Conservation (phyloP, 441 rosid species). For the Populus trichocarpa region DNA sequence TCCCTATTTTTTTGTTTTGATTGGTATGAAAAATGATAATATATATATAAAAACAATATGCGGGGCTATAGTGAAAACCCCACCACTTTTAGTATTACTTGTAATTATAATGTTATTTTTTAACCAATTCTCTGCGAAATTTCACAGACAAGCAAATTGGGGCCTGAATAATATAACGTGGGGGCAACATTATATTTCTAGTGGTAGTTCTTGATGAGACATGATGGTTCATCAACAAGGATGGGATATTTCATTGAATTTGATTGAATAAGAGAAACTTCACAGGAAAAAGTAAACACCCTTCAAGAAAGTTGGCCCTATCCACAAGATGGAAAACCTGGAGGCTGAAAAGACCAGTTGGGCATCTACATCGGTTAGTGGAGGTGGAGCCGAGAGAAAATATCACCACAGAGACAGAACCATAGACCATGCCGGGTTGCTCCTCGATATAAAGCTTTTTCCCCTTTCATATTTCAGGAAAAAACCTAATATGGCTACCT, state of each 20-base stretch:
- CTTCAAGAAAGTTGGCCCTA: conserved; percentile 18
- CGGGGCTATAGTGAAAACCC: too few relatives aligned
- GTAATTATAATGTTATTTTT: too few relatives aligned
- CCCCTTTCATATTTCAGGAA: background rate
- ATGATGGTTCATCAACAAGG: conserved; percentile 31
- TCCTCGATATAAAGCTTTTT: background rate
- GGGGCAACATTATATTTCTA: conserved; percentile 6
- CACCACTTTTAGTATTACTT: too few relatives aligned
- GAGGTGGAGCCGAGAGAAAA: conserved; percentile 6
- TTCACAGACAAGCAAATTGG: too few relatives aligned
- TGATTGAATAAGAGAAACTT: conserved; percentile 8
- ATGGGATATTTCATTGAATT: conserved; percentile 21
- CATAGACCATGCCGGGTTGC: background rate
- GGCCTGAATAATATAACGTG: conserved; percentile 18
- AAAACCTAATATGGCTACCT: background rate
- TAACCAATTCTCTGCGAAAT: background rate
- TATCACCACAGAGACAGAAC: background rate
- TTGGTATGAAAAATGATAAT: too few relatives aligned
- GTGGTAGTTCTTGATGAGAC: conserved; percentile 23
- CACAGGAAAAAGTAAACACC: conserved; percentile 15
- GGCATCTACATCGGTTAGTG: conserved; percentile 14
- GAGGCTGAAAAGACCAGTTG: conserved; percentile 10
- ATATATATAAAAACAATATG: too few relatives aligned
- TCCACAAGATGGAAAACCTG: conserved; percentile 18
- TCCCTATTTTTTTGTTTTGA: too few relatives aligned